Conservation (phyloP, 1,284 basidiomycete genomes). For the Pseudozyma tsukubaensis region DNA sequence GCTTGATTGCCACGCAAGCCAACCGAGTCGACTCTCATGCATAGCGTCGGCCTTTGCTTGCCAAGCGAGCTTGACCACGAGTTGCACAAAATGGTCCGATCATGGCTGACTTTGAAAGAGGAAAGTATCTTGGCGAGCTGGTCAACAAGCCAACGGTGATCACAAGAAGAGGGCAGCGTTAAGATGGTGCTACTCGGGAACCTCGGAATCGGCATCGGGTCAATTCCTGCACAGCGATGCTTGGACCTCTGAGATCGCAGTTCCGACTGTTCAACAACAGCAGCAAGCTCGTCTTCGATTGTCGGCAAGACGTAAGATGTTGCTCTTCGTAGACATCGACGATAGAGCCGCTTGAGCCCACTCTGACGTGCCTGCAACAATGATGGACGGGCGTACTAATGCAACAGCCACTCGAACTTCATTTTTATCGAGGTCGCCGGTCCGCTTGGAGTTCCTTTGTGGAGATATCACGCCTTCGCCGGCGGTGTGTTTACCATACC, state of each 20-base stretch:
- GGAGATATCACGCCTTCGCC: no score
- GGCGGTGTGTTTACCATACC: no score
- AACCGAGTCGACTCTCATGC: conserved; percentile 1
- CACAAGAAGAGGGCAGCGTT: background rate
- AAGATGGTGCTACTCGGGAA: background rate
- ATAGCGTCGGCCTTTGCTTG: conserved; percentile 13
- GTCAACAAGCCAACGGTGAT: background rate
- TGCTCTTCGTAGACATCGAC: no score
- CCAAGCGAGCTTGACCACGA: conserved; percentile 14
- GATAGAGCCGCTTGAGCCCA: no score
- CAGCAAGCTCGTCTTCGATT: no score
- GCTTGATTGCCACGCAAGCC: background rate
- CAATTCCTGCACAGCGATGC: background rate
- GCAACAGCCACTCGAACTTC: no score
- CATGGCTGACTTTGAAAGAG: background rate
- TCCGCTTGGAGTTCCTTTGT: no score
- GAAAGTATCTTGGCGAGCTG: background rate
- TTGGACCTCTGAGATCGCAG: background rate
- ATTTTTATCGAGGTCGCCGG: no score
- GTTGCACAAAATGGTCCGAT: background rate
- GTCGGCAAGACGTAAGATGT: no score
- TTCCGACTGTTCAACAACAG: background rate
- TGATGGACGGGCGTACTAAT: no score
- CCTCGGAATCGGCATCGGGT: conserved; percentile 5
- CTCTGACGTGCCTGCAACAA: no score